Conservation (phyloP, 352 stramenopile genomes). For the Globisporangium spiculum region DNA sequence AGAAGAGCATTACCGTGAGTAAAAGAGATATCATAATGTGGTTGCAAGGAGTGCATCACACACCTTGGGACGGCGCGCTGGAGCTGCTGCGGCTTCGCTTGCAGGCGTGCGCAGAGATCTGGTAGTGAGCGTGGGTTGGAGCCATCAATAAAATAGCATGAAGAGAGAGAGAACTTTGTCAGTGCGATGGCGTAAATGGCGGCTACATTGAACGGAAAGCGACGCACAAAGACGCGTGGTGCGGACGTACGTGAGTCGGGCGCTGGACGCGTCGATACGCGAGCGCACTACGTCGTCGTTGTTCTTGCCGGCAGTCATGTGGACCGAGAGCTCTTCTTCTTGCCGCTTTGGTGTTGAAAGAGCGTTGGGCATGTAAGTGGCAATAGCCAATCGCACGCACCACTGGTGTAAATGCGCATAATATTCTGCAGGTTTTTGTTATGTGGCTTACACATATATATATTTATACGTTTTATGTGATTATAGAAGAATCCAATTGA, state of each 20-base stretch:
- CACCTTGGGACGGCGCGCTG: constrained; percentile 57
- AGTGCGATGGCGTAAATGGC: neutral
- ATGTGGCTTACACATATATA: neutral
- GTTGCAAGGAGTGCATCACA: neutral
- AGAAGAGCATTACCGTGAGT: neutral
- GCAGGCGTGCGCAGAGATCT: constrained; percentile 60
- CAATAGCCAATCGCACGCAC: constrained; percentile 1
- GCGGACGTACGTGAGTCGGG: constrained; percentile 53
- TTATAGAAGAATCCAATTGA: neutral
- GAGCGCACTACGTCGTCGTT: constrained; percentile 50
- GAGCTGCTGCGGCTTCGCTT: constrained; percentile 25
- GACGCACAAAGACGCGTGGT: neutral
- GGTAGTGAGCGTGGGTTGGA: neutral
- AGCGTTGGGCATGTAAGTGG: constrained; percentile 2
- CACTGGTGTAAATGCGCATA: constrained; percentile 14
- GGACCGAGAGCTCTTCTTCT: neutral
- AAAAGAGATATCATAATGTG: neutral
- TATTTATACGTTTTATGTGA: neutral
- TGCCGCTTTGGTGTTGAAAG: neutral
- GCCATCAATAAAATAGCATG: neutral
- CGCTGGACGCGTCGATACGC: constrained; percentile 67
- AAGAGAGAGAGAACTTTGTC: neutral
- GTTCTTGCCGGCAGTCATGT: constrained; percentile 42
- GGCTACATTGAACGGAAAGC: neutral
- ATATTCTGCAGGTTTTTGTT: neutral